phyloP scores from a whole-genome alignment of 2,329 filamentous ascomycete genomes.

The Fusarium circinatum region DNA sequence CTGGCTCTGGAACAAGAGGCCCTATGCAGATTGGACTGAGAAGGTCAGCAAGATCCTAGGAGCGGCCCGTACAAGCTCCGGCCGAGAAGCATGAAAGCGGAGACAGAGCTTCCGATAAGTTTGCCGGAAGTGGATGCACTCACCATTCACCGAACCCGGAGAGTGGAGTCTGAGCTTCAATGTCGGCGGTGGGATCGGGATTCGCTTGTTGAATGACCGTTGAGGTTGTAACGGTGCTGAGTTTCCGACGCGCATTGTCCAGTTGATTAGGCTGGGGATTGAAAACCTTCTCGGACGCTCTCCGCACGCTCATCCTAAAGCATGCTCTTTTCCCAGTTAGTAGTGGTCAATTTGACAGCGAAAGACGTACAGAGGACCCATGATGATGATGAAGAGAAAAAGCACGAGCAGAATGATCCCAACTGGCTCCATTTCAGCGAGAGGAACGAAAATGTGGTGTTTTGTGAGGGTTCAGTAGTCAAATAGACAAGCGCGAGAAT shows the following conservation, averaged over 20 bases:
- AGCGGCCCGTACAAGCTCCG: background rate
- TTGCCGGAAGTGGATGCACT: constrained; percentile 23
- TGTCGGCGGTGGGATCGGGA: constrained; percentile 15
- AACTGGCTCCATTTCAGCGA: constrained; percentile 39
- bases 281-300: constrained; percentile 22
- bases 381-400: constrained; percentile 35
- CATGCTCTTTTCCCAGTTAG: constrained; percentile 33
- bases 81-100: constrained; percentile 18
- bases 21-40: constrained; percentile 49
- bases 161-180: constrained; percentile 29
- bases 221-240: constrained; percentile 45
- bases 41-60: constrained; percentile 3
- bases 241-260: constrained; percentile 43
- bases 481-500: background rate
- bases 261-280: constrained; percentile 37
- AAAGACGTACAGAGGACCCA: constrained; percentile 36
- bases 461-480: background rate
- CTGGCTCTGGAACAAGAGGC: constrained; percentile 45
- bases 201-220: constrained; percentile 20
- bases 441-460: background rate
- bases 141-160: constrained; percentile 43
- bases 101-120: background rate
- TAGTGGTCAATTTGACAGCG: background rate
- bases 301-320: constrained; percentile 25
- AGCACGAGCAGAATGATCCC: constrained; percentile 41